phyloP scores from a whole-genome alignment of 495 filamentous ascomycete species.

The Trichoderma erinaceum region DNA sequence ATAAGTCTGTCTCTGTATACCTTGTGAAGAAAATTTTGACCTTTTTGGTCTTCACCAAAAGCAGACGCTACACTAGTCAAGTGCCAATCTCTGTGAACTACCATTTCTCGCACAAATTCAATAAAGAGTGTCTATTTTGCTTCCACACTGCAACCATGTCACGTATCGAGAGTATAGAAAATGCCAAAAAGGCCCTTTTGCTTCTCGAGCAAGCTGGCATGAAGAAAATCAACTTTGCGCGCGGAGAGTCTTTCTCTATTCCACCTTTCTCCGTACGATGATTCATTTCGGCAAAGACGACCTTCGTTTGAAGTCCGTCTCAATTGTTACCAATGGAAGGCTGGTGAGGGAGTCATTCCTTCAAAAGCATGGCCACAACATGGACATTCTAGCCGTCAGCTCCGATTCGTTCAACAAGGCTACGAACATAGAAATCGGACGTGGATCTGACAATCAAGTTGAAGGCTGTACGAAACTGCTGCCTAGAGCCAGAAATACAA shows the following conservation, averaged over 20 bases:
- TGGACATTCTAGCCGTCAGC: conserved; percentile 51
- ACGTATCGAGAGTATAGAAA: conserved; percentile 21
- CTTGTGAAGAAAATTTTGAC: background rate
- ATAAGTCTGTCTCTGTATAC: background rate
- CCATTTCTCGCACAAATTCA: background rate
- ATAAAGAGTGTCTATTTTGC: background rate
- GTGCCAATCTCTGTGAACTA: background rate
- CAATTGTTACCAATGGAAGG: background rate
- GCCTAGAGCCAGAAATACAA: conserved; percentile 40
- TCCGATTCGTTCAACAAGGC: conserved; percentile 53
- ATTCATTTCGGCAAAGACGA: conserved; percentile 46
- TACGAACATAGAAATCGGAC: conserved; percentile 49
- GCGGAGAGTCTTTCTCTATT: conserved; percentile 55
- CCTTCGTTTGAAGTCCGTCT: conserved; percentile 31
- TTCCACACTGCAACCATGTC: background rate
- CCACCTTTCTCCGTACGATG: conserved; percentile 39
- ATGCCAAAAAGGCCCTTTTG: conserved; percentile 39
- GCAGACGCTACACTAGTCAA: background rate
- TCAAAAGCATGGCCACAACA: conserved; percentile 35
- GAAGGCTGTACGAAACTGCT: conserved; percentile 36
- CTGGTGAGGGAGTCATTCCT: conserved; percentile 20
- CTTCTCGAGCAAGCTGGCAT: conserved; percentile 49
- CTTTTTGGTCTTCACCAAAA: background rate
- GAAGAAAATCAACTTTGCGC: conserved; percentile 55
- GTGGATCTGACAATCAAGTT: conserved; percentile 43